Evolutionary conservation across 805 yeast genomes (phyloP), one percentile per base, ranked within the genome.

Genomic region (Wickerhamomyces chambardii): DNA sequence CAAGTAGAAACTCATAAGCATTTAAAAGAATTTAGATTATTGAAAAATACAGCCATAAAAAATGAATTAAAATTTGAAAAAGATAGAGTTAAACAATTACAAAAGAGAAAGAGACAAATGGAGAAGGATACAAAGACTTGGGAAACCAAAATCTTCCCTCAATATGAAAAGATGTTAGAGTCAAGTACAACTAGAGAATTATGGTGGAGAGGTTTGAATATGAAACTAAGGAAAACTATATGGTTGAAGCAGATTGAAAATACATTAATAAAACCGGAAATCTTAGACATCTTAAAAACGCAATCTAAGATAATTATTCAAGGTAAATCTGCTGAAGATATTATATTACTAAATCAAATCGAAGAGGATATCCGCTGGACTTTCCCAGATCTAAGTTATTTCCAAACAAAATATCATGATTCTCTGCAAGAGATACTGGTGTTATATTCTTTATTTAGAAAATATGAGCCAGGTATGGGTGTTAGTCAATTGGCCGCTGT

Each of bases 121-220:
- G 60, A 58, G 11, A 51, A 55, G 31, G 77, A 70, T 46, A 43
- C 44, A 2, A 35, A 38, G 2, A 48, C 47, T 8, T 76, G 82
- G 82, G 41, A 39, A 17, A 31, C 37, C 9, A 49, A 56, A 29
- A 61, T 72, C 8, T 38, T 66, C 5, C 61, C 65, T 7, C 50
- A 63, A 33, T 64, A 58, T 35, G 47, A 50, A 17, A 38, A 41
- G 6, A 55, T 57, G 30, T 49, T 70, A 16, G 52, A 56, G 35
- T 47, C 55, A 12, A 58, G 69, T 1, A 46, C 57, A 16, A 63
- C 68, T 6, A 58, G 78, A 31, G 78, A 74, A 40, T 51, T 75
- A 24, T 73, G 78, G 73, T 75, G 82, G 82, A 55, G 78, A 26
- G 78, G 78, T 5, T 48, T 76, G 4, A 77, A 82, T 2, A 26